phyloP scores from a whole-genome alignment of 2,329 filamentous ascomycete genomes.

The Trichoderma endophyticum region DNA sequence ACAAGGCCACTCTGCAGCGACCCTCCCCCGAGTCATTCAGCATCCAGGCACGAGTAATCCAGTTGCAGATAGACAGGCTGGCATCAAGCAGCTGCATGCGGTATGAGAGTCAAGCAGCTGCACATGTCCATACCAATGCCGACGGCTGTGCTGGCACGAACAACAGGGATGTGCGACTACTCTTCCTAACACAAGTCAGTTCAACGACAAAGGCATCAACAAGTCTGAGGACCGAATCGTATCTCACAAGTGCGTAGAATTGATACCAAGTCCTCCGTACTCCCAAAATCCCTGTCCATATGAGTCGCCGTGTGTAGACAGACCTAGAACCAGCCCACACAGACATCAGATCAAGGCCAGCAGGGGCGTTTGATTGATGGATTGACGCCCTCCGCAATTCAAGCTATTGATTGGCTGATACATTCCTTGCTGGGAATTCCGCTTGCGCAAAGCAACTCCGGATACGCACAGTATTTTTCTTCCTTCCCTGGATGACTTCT shows the following conservation, averaged over 20 bases:
- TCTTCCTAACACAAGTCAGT: not conserved
- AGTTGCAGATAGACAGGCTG: not conserved
- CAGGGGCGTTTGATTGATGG: constrained; percentile 4
- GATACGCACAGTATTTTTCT: not conserved
- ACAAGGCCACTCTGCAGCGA: not conserved
- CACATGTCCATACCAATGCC: not conserved
- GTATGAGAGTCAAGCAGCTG: not conserved
- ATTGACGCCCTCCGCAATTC: not conserved
- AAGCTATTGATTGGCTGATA: not conserved
- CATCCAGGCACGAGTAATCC: constrained; percentile 1
- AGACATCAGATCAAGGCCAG: not conserved
- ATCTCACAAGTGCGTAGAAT: not conserved
- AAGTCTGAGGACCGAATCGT: not conserved
- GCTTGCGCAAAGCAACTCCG: not conserved
- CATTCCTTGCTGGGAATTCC: not conserved
- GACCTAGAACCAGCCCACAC: not conserved
- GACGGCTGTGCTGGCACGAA: not conserved
- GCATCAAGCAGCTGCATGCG: not conserved
- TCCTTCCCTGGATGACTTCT: not conserved
- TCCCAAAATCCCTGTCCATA: not conserved
- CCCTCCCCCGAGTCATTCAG: constrained; percentile 1
- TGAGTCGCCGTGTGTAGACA: not conserved
- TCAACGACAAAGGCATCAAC: not conserved
- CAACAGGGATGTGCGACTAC: not conserved
- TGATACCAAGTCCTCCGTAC: not conserved